These are phyloP conservation scores for Leccinum fibrillosum DNA, from an alignment of 768 basidiomycete species.

Conservation along the genomic window DNA sequence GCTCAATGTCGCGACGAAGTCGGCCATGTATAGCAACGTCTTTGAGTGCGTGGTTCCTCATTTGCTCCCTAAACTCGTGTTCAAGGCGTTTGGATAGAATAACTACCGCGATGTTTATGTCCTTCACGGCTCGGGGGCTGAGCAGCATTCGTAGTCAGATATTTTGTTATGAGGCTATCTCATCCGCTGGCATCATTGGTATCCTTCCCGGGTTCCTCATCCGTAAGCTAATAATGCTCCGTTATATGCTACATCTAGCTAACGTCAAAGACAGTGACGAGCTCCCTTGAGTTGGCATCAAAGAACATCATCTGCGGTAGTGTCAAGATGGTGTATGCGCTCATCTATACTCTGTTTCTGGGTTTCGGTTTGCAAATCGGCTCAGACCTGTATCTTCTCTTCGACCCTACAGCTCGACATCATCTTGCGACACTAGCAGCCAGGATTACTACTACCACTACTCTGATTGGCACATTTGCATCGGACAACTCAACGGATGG, in stretches of 20 bases:
- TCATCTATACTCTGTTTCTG: slow-evolving; percentile 81
- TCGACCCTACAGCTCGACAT: slow-evolving; percentile 56
- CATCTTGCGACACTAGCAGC: slow-evolving; percentile 53
- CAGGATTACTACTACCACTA: slow-evolving; percentile 44
- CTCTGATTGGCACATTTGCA: slow-evolving; percentile 64
- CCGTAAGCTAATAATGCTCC: slow-evolving; percentile 39
- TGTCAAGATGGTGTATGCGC: slow-evolving; percentile 86
- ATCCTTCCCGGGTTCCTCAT: slow-evolving; percentile 90
- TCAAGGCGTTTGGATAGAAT: slow-evolving; percentile 48
- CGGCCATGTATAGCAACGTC: slow-evolving; percentile 81
- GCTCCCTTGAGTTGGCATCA: slow-evolving; percentile 79
- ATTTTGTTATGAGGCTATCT: slow-evolving; percentile 92
- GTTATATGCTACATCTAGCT: not conserved
- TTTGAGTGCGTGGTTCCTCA: slow-evolving; percentile 61
- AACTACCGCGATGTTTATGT: slow-evolving; percentile 76
- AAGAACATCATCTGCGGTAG: slow-evolving; percentile 84
- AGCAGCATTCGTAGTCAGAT: slow-evolving; percentile 72
- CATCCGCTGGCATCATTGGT: slow-evolving; percentile 81
- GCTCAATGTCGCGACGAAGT: slow-evolving; percentile 69
- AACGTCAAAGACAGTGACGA: slow-evolving; percentile 52
- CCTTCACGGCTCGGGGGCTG: slow-evolving; percentile 77
- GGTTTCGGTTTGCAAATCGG: slow-evolving; percentile 86
- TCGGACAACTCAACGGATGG: slow-evolving; percentile 49
- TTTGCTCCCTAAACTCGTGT: not conserved
- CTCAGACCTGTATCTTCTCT: slow-evolving; percentile 71